Evolutionary conservation across 805 yeast species (phyloP).

Genomic region (Yarrowia sp.): DNA sequence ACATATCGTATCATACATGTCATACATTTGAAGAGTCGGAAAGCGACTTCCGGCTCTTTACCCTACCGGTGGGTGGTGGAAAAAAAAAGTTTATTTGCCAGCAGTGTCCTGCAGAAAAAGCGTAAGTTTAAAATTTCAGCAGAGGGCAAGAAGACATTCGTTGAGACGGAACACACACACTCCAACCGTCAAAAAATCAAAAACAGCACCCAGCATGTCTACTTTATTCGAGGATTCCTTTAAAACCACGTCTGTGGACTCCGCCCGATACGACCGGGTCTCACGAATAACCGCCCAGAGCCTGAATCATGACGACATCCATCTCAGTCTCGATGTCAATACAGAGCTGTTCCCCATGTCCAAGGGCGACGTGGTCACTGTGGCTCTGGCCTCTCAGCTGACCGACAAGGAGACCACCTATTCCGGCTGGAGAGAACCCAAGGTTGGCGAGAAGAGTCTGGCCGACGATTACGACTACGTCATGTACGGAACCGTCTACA

Average conservation of each 20-base stretch:
- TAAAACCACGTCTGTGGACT: constrained; percentile 76
- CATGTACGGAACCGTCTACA: constrained; percentile 96
- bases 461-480: constrained; percentile 98
- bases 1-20: constrained; percentile 11
- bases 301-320: constrained; percentile 74
- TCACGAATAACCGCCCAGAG: constrained; percentile 85
- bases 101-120: constrained; percentile 15
- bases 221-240: constrained; percentile 90
- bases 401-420: constrained; percentile 47
- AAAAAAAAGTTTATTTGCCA: neutral
- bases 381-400: constrained; percentile 79
- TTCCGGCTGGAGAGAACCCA: constrained; percentile 82
- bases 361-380: constrained; percentile 71
- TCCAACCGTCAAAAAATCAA: neutral
- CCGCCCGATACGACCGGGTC: constrained; percentile 89
- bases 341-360: constrained; percentile 86
- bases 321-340: constrained; percentile 84
- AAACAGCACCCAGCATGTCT: constrained; percentile 45
- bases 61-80: neutral
- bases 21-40: neutral
- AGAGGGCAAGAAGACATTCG: neutral
- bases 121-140: constrained; percentile 23
- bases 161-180: neutral
- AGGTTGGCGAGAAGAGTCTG: constrained; percentile 74
- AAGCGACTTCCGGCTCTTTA: neutral